Percentiles rank a stretch among this genome's conserved stretches.
phyloP scores from a whole-genome alignment of 495 filamentous ascomycete species.

The Antarctomyces pellizariae region DNA sequence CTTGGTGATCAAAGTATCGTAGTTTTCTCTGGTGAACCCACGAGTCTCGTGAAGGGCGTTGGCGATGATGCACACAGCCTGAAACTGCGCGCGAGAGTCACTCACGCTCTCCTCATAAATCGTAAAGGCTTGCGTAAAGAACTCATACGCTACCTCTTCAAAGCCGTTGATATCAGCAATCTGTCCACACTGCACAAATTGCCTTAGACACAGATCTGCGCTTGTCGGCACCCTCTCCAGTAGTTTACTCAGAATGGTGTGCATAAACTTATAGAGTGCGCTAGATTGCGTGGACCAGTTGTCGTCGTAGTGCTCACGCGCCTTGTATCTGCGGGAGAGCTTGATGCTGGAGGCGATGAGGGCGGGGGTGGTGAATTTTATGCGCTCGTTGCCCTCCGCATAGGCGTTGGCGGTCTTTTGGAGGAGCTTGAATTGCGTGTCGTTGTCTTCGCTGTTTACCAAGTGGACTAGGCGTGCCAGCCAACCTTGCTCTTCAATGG shows the following conservation, averaged over 20 bases:
- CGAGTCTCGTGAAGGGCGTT: slow-evolving; percentile 68
- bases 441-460: slow-evolving; percentile 60
- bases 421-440: slow-evolving; percentile 82
- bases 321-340: slow-evolving; percentile 72
- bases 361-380: slow-evolving; percentile 84
- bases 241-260: slow-evolving; percentile 63
- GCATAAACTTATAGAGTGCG: slow-evolving; percentile 84
- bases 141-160: slow-evolving; percentile 93
- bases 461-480: slow-evolving; percentile 80
- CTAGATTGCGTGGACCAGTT: slow-evolving; percentile 83
- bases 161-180: slow-evolving; percentile 79
- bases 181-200: slow-evolving; percentile 82
- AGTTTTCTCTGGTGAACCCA: slow-evolving; percentile 86
- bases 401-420: slow-evolving; percentile 77
- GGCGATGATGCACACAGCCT: slow-evolving; percentile 87
- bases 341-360: slow-evolving; percentile 78
- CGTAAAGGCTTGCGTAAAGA: slow-evolving; percentile 95
- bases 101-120: slow-evolving; percentile 93
- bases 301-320: slow-evolving; percentile 81
- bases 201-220: slow-evolving; percentile 65
- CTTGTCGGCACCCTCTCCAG: slow-evolving; percentile 60
- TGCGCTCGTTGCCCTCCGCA: slow-evolving; percentile 78
- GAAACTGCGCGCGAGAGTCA: slow-evolving; percentile 89
- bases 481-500: slow-evolving; percentile 93
- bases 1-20: slow-evolving; percentile 95